Conservation (phyloP, 2,329 filamentous ascomycete genomes). For the Cylindrodendrum hubeiense region DNA sequence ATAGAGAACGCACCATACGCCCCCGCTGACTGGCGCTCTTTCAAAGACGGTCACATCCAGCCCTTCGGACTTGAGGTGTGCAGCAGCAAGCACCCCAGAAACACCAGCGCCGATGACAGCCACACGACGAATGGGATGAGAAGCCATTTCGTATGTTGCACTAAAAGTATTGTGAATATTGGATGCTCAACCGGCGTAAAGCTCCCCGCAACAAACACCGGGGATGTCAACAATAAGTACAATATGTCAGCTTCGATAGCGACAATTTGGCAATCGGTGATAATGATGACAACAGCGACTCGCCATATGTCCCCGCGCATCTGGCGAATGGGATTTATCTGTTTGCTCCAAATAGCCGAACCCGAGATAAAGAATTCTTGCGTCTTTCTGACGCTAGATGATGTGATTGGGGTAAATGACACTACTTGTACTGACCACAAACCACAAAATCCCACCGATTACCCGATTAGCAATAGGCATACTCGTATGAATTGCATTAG, state of each 20-base stretch:
- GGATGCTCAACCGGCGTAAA: background rate
- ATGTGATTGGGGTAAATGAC: background rate
- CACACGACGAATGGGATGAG: background rate
- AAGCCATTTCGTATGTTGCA: background rate
- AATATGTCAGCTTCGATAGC: background rate
- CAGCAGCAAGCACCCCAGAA: constrained; percentile 4
- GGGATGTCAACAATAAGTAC: background rate
- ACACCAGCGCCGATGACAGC: constrained; percentile 8
- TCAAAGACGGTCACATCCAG: constrained; percentile 1
- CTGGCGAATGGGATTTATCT: background rate
- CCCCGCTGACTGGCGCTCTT: background rate
- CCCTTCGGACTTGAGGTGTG: constrained; percentile 1
- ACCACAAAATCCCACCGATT: background rate
- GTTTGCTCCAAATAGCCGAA: background rate
- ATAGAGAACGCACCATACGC: background rate
- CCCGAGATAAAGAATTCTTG: background rate
- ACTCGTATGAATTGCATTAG: too few relatives aligned
- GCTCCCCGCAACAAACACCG: background rate
- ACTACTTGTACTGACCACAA: background rate
- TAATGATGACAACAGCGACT: background rate
- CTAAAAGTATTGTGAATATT: background rate
- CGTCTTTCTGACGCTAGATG: background rate
- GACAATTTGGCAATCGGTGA: background rate
- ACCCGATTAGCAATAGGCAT: too few relatives aligned
- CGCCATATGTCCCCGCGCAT: background rate